A percentile compares a stretch with the other conserved stretches of the same genome.
Evolutionary conservation across 768 basidiomycete species (phyloP).

Genomic region (Favolaschia claudopus): DNA sequence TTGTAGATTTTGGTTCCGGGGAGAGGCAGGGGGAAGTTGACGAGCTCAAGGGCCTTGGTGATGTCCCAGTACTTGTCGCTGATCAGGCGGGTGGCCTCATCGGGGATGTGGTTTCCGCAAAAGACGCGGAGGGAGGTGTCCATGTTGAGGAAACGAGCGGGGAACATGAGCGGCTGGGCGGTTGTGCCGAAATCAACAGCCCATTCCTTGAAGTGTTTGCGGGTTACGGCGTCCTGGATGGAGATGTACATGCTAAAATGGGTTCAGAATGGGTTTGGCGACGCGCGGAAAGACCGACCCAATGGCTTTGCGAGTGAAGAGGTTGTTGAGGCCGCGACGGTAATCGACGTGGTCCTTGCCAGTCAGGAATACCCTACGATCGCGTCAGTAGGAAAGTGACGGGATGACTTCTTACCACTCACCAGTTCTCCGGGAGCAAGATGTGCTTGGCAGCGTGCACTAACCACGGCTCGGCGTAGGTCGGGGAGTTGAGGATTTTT

Average conservation of each 20-base stretch:
- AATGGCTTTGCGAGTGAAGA: slow-evolving; percentile 95
- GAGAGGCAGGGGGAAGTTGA: slow-evolving; percentile 96
- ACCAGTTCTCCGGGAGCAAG: slow-evolving; percentile 89
- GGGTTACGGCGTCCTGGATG: slow-evolving; percentile 85
- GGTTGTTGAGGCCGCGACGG: slow-evolving; percentile 85
- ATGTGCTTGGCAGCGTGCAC: slow-evolving; percentile 91
- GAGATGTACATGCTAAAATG: slow-evolving; percentile 75
- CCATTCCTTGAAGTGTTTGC: slow-evolving; percentile 81
- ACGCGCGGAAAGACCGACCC: slow-evolving; percentile 56
- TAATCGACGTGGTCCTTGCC: slow-evolving; percentile 95
- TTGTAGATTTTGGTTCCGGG: slow-evolving; percentile 97
- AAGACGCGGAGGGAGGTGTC: slow-evolving; percentile 96
- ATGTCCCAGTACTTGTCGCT: slow-evolving; percentile 96
- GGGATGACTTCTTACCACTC: slow-evolving; percentile 23
- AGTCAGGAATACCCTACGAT: slow-evolving; percentile 92
- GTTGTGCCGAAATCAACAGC: slow-evolving; percentile 51
- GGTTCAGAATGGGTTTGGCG: slow-evolving; percentile 4
- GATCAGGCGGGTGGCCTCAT: slow-evolving; percentile 80
- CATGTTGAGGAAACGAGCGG: slow-evolving; percentile 95
- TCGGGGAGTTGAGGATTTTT: slow-evolving; percentile 95
- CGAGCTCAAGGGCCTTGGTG: slow-evolving; percentile 93
- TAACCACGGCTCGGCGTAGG: slow-evolving; percentile 91
- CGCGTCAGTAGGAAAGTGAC: slow-evolving; percentile 2
- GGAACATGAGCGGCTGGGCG: slow-evolving; percentile 81
- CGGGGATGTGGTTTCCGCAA: slow-evolving; percentile 89